These are phyloP conservation scores for Ceraceosorus guamensis DNA, from an alignment of 1,284 basidiomycete species.

Conservation along the genomic window DNA sequence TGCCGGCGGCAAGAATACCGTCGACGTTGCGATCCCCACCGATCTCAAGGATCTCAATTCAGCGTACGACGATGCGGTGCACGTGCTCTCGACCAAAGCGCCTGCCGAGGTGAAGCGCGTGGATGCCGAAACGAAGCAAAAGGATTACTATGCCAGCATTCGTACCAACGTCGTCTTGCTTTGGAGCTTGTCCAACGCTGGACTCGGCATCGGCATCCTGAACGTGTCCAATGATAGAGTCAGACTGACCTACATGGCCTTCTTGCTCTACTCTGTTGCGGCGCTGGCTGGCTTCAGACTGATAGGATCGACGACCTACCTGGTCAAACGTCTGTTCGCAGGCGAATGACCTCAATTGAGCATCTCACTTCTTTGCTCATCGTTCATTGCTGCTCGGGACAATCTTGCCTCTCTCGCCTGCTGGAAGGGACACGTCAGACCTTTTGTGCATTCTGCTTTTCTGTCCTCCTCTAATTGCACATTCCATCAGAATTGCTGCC, in stretches of 20 bases:
- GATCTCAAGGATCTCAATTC: slow-evolving; percentile 42
- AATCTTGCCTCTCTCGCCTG: no score
- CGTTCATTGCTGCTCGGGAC: no score
- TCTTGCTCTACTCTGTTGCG: slow-evolving; percentile 40
- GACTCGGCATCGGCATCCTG: slow-evolving; percentile 38
- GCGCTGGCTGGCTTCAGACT: slow-evolving; percentile 36
- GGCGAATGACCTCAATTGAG: slow-evolving; percentile 16
- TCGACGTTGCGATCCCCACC: slow-evolving; percentile 42
- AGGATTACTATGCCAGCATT: slow-evolving; percentile 23
- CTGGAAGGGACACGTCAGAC: no score
- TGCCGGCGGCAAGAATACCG: slow-evolving; percentile 22
- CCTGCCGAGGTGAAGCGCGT: slow-evolving; percentile 15
- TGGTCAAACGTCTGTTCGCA: slow-evolving; percentile 33
- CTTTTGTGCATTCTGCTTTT: no score
- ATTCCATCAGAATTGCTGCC: no score
- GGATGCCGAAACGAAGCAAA: slow-evolving; percentile 37
- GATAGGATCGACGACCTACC: slow-evolving; percentile 12
- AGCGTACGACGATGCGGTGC: slow-evolving; percentile 45
- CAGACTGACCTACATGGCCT: slow-evolving; percentile 39
- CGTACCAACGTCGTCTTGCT: slow-evolving; percentile 18
- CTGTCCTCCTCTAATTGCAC: no score
- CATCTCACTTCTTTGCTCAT: no score
- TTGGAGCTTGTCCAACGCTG: slow-evolving; percentile 36
- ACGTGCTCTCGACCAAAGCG: slow-evolving; percentile 34
- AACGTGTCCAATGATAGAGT: slow-evolving; percentile 28